A percentile compares a stretch with the other conserved stretches of the same genome.
phyloP scores from a whole-genome alignment of 208 protist species.

The Crithidia mellificae region DNA sequence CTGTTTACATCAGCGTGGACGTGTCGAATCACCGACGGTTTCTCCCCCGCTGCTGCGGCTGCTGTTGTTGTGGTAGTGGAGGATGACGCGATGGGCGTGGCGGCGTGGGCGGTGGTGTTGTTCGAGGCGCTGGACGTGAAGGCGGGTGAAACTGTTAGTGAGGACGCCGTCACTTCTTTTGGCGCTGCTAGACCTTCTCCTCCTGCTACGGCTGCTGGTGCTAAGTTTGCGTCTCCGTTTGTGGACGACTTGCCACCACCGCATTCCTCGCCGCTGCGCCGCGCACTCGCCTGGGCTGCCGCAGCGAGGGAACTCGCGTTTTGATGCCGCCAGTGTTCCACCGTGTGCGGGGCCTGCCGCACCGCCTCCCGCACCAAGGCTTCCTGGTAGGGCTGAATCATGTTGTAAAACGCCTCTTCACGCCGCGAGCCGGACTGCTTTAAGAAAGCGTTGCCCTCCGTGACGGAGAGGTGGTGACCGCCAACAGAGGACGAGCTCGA shows the following conservation, averaged over 20 bases:
- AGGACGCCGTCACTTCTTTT: no score
- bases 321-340: constrained; percentile 26
- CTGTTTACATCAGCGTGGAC: background rate
- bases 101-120: no score
- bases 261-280: background rate
- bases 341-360: constrained; percentile 33
- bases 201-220: no score
- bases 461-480: constrained; percentile 80
- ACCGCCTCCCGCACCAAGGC: constrained; percentile 44
- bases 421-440: constrained; percentile 76
- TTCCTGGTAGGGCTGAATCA: constrained; percentile 62
- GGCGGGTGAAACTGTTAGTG: no score
- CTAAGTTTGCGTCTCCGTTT: no score
- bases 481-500: constrained; percentile 68
- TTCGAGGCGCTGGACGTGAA: no score
- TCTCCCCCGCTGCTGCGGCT: background rate
- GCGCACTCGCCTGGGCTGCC: background rate
- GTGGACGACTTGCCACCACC: no score
- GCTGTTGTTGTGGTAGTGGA: background rate
- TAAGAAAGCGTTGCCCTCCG: constrained; percentile 58
- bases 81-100: background rate
- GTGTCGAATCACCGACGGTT: background rate
- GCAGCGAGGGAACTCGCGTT: constrained; percentile 4
- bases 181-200: no score
- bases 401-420: constrained; percentile 83